Evolutionary conservation across 2,329 filamentous ascomycete genomes (phyloP).

Genomic region (Paecilomyces niveus): DNA sequence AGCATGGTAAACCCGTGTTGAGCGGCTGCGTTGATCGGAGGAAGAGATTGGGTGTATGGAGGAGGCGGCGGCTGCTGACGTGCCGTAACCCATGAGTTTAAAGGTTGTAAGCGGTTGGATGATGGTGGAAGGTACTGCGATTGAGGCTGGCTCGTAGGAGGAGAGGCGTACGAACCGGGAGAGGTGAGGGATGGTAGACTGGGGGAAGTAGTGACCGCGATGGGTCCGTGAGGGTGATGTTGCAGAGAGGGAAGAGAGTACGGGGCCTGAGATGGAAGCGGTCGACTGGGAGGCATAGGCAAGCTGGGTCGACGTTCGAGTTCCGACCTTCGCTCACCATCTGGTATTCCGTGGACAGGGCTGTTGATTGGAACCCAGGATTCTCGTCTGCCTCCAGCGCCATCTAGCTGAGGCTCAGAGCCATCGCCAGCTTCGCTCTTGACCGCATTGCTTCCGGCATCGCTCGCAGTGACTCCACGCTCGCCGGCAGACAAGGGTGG

Average conservation of each 20-base stretch:
- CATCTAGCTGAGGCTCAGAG: constrained; percentile 21
- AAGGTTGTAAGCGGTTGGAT: constrained; percentile 30
- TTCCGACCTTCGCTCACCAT: constrained; percentile 19
- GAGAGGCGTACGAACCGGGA: constrained; percentile 14
- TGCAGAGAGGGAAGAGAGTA: constrained; percentile 29
- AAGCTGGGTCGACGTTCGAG: constrained; percentile 27
- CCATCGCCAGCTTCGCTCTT: constrained; percentile 31
- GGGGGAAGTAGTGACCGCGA: constrained; percentile 24
- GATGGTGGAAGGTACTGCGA: constrained; percentile 20
- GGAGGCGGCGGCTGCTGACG: constrained; percentile 23
- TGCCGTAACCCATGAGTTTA: constrained; percentile 31
- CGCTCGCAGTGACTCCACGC: constrained; percentile 24
- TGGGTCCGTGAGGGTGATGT: constrained; percentile 23
- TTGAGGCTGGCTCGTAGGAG: constrained; percentile 16
- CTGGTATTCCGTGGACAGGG: constrained; percentile 20
- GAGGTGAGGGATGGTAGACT: constrained; percentile 25
- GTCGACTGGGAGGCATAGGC: constrained; percentile 26
- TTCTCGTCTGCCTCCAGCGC: constrained; percentile 29
- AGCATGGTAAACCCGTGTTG: constrained; percentile 27
- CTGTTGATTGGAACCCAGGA: constrained; percentile 37
- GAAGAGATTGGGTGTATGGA: constrained; percentile 33
- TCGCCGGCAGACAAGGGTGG: constrained; percentile 16
- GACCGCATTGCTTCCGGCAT: constrained; percentile 34
- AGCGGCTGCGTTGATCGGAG: constrained; percentile 27
- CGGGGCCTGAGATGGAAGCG: constrained; percentile 26